phyloP scores from a whole-genome alignment of 805 yeast species.

The Hanseniaspora clermontiae region DNA sequence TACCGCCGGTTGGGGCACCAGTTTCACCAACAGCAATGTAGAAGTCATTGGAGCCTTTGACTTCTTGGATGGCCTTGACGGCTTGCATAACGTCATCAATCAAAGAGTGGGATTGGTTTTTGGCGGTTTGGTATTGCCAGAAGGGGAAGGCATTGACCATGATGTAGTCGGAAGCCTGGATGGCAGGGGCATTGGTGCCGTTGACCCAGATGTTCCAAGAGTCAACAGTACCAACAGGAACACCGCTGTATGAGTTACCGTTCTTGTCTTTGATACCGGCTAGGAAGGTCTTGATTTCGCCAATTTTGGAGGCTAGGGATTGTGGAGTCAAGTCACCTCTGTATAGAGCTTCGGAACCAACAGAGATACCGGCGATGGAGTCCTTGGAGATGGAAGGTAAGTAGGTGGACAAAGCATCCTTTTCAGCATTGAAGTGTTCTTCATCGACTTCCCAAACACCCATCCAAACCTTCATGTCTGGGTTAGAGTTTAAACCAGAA shows the following conservation, averaged over 20 bases:
- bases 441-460: constrained; percentile 95
- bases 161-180: constrained; percentile 70
- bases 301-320: constrained; percentile 56
- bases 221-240: constrained; percentile 85
- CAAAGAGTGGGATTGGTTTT: constrained; percentile 80
- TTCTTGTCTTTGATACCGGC: constrained; percentile 57
- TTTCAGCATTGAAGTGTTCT: constrained; percentile 61
- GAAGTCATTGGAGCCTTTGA: constrained; percentile 76
- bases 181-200: constrained; percentile 55
- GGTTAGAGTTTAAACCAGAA: constrained; percentile 71
- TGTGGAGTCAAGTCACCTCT: constrained; percentile 72
- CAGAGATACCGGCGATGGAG: constrained; percentile 65
- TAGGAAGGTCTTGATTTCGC: constrained; percentile 47
- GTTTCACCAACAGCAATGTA: constrained; percentile 95
- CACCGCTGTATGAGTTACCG: constrained; percentile 60
- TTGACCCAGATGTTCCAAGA: constrained; percentile 90
- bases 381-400: constrained; percentile 60
- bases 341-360: constrained; percentile 93
- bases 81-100: constrained; percentile 97
- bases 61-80: constrained; percentile 69
- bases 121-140: constrained; percentile 93
- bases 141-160: constrained; percentile 94
- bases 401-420: constrained; percentile 52
- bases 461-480: constrained; percentile 54
- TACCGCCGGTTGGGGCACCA: constrained; percentile 91